Base-by-base conservation (phyloP, 2,329 filamentous ascomycete genomes). In the Fusarium globosum region DNA sequence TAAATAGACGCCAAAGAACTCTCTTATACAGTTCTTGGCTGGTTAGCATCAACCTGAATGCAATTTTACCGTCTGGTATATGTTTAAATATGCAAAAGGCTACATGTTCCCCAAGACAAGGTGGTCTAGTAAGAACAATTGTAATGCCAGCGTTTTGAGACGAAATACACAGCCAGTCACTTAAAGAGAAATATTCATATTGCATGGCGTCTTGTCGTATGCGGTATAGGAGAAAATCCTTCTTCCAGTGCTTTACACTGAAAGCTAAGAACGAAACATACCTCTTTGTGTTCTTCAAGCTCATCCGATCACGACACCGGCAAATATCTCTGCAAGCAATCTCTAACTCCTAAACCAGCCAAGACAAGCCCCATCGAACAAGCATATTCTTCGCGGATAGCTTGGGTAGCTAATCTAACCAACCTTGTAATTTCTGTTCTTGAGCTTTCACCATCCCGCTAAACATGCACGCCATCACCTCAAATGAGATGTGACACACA, bases 251-350 rank as follows among this genome's bases (percentile, higher is more conserved):
- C 18, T 14, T 36, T 23, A 14, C 35, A 16, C 13, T 18, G n/a
- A 28, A 21, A n/a, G 15, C 30, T n/a, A 18, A 12, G 7, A 21
- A 2, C 23, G 4, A 36, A 36, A 28, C 7, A 11, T 6, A 7
- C 8, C 23, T 36, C 41, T n/a, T 18, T 23, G 15, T 36, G 21
- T 15, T 11, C 41, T 18, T 16, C 30, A 58, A 36, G 26, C 11
- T 36, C 46, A 28, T 28, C 46, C 51, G 33, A 36, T 67, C 51
- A 67, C 43, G 38, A 39, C 43, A 51, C n/a, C 45, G 16, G 38
- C 35, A 52, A 14, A 2, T 3, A 21, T 13, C 43, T 33, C 20
- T 43, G 15, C 26, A 52, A 23, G 16, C 33, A 21, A 36, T 42
- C n/a, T 52, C 53, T n/a, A 23, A 21, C 33, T 30, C 36, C 23